Conservation (phyloP, 2,329 filamentous ascomycete genomes). For the Claviceps spartinae region DNA sequence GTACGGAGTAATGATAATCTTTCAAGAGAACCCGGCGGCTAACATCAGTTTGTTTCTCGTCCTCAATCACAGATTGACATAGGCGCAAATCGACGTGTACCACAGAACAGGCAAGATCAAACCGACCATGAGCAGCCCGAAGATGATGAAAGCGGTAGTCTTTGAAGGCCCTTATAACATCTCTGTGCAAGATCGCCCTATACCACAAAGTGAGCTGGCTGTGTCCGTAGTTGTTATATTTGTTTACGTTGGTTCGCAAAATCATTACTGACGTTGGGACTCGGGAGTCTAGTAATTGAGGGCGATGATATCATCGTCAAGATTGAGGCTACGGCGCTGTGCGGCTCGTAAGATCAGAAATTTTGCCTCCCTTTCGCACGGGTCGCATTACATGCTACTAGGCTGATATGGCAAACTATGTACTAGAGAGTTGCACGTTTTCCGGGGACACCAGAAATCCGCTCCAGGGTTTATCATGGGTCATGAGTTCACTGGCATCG, state of each 20-base stretch:
- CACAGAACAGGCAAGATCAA: background rate
- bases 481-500: conserved; percentile 74
- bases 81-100: background rate
- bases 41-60: background rate
- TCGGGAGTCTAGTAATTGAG: conserved; percentile 43
- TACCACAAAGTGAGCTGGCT: conserved; percentile 42
- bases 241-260: background rate
- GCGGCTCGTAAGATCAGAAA: conserved; percentile 57
- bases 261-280: background rate
- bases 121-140: conserved; percentile 19
- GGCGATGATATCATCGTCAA: conserved; percentile 69
- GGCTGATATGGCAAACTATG: background rate
- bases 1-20: no score
- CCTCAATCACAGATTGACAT: background rate
- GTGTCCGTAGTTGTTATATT: background rate
- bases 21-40: background rate
- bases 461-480: conserved; percentile 55
- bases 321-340: conserved; percentile 70
- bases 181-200: conserved; percentile 63
- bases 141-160: conserved; percentile 76
- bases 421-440: conserved; percentile 68
- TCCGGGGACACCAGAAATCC: conserved; percentile 65
- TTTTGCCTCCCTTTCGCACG: background rate
- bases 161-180: conserved; percentile 70
- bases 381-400: background rate